Conservation (phyloP, 768 basidiomycete genomes). For the Termitomyces sp. region DNA sequence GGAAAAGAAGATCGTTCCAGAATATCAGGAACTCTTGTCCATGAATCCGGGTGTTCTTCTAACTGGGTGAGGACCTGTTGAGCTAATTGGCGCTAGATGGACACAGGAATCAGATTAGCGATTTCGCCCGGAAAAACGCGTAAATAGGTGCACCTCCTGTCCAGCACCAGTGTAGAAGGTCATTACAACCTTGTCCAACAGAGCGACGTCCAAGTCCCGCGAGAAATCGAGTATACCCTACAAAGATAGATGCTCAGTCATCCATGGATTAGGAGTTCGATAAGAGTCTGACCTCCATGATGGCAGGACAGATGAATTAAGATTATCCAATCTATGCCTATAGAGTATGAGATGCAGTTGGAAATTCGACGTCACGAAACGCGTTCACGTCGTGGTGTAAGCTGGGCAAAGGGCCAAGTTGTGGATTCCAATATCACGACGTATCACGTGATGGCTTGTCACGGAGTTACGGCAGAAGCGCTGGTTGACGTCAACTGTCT, state of each 20-base stretch:
- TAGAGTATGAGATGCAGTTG: neutral
- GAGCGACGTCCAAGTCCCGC: conserved; percentile 85
- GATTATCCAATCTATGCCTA: conserved; percentile 9
- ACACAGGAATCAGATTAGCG: conserved; percentile 20
- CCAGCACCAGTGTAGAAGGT: conserved; percentile 77
- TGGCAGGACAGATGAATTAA: conserved; percentile 15
- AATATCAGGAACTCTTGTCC: conserved; percentile 95
- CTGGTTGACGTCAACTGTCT: conserved; percentile 8
- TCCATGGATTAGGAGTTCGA: conserved; percentile 9
- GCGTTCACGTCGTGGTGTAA: conserved; percentile 13
- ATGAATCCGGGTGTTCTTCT: conserved; percentile 93
- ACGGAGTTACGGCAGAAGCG: neutral
- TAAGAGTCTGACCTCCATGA: conserved; percentile 42
- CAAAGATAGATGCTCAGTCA: conserved; percentile 15
- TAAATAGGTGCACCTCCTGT: conserved; percentile 54
- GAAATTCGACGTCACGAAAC: conserved; percentile 5
- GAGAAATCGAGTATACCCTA: conserved; percentile 92
- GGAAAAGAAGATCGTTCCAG: conserved; percentile 79
- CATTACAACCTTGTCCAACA: conserved; percentile 92
- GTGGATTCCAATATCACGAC: conserved; percentile 14
- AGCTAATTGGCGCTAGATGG: conserved; percentile 82
- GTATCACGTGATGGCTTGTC: conserved; percentile 1
- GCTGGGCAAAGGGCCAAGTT: conserved; percentile 41
- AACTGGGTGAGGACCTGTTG: conserved; percentile 94
- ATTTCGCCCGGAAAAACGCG: conserved; percentile 8